These are phyloP conservation scores for Botrytis tulipae DNA, from an alignment of 2,329 filamentous ascomycete genomes.

Conservation along the genomic window DNA sequence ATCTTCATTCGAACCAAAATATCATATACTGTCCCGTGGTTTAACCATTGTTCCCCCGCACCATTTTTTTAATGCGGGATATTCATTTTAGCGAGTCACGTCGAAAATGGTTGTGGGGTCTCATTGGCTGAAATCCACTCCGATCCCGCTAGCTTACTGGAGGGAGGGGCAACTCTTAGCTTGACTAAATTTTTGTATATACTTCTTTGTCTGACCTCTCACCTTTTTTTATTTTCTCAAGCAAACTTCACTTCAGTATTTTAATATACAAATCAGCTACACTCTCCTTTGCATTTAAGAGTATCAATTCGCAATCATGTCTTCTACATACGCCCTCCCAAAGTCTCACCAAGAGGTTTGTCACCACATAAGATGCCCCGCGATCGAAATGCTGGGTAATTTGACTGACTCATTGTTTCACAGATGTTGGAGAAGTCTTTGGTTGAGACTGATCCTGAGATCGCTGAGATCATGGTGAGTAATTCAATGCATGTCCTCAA, in stretches of 20 bases:
- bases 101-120: neutral
- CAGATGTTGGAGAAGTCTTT: constrained; percentile 96
- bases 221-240: neutral
- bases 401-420: constrained; percentile 30
- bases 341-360: constrained; percentile 64
- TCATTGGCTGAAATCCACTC: constrained; percentile 1
- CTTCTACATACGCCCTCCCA: constrained; percentile 57
- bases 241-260: neutral
- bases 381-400: neutral
- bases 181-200: constrained; percentile 14
- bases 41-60: constrained; percentile 10
- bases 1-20: neutral
- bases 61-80: constrained; percentile 7
- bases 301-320: constrained; percentile 28
- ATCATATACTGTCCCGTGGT: constrained; percentile 1
- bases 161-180: constrained; percentile 16
- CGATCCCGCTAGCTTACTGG: neutral
- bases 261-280: constrained; percentile 1
- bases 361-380: constrained; percentile 23
- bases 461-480: constrained; percentile 92
- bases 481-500: neutral
- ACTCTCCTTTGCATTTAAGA: neutral
- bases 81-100: constrained; percentile 5
- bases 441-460: constrained; percentile 86
- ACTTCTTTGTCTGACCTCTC: constrained; percentile 13